Evolutionary conservation across 2,329 filamentous ascomycete genomes (phyloP), one percentile per base, ranked within the genome.

Genomic region (Botrytis cinerea): DNA sequence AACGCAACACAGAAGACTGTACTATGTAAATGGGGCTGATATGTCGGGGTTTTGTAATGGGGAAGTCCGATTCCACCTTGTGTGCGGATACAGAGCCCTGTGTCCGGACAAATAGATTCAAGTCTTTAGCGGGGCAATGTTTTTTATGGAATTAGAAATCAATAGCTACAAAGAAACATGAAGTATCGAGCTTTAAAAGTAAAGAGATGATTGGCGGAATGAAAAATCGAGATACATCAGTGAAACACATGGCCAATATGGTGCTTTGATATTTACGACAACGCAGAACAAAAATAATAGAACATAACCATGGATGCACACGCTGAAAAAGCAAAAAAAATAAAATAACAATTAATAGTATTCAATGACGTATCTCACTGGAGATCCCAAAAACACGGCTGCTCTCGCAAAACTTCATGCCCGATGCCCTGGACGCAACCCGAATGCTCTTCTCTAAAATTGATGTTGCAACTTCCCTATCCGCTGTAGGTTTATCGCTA

Each of bases 1-100:
- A 25, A 32, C 14, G 25, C 1, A 32, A n/a, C 38, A 45, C 22
- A 28, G 43, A 12, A 16, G 16, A 48, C 18, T 25, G 28, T 51
- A 51, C 48, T 51, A 7, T 51, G 25, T 40, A 10, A 43, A 48
- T n/a, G 32, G 40, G 43, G 43, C 40, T 51, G 28, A 48, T 32
- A 32, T 48, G 25, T 45, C 57, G 69, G 69, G 28, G 28, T 25
- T 71, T 63, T 35, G n/a, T 61, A 10, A 22, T 71, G 69, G 69
- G 69, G 69, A 71, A 71, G 69, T 71, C 69, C 69, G 69, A 63
- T 32, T 63, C 14, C 16, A 35, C 25, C 43, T 63, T 28, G 35
- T 25, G 32, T 71, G 57, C 43, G 32, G 32, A 14, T 20, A n/a
- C 32, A 40, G 22, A 68, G 25, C 25, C 32, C n/a, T 54, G 25